Percentiles rank a stretch among this genome's conserved stretches.
phyloP scores from a whole-genome alignment of 192 early-diverging fungal genomes.

The Backusella tuberculispora region DNA sequence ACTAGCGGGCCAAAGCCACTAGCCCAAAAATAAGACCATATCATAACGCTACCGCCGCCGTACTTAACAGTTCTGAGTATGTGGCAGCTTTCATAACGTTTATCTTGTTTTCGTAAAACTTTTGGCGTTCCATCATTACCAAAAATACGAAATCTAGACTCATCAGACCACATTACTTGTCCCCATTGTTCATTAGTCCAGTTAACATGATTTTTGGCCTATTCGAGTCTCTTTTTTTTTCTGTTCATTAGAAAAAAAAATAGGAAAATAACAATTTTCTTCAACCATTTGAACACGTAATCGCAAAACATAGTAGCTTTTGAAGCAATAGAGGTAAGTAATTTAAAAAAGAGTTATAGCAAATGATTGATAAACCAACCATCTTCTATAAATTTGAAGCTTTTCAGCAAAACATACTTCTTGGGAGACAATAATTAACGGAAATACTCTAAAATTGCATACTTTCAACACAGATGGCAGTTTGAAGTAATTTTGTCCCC shows the following conservation, averaged over 20 bases:
- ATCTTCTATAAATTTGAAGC: background rate
- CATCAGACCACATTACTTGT: background rate
- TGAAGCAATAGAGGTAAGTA: no score
- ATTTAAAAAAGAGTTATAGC: no score
- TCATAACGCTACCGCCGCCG: slow-evolving; percentile 3
- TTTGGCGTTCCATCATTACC: background rate
- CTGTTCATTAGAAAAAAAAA: no score
- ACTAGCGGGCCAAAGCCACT: background rate
- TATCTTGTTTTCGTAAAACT: background rate
- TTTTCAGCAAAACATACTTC: background rate
- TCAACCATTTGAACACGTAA: no score
- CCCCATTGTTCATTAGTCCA: no score
- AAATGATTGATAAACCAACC: background rate
- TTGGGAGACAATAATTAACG: background rate
- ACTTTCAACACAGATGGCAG: background rate
- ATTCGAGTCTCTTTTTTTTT: no score
- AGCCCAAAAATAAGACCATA: slow-evolving; percentile 15
- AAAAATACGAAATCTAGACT: background rate
- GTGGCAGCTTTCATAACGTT: background rate
- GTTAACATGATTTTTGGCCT: no score
- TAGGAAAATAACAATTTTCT: no score
- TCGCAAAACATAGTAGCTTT: no score
- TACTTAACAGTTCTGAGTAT: background rate
- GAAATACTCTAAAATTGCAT: background rate
- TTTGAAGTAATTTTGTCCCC: background rate